These are phyloP conservation scores for Hypoxylon sp. DNA, from an alignment of 2,329 filamentous ascomycete species.

Conservation along the genomic window DNA sequence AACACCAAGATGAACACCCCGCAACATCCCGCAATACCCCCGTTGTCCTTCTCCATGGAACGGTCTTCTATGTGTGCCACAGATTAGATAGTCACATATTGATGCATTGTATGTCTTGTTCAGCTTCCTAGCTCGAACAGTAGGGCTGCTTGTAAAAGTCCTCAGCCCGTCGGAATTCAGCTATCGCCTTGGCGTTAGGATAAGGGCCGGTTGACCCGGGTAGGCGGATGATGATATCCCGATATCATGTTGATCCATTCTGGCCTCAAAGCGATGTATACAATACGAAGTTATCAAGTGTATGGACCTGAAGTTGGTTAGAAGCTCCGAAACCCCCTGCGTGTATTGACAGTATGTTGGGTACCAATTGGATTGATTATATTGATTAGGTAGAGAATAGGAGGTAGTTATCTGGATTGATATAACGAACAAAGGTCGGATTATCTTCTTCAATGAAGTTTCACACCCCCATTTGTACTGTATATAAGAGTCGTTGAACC, in stretches of 20 bases:
- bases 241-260: conserved; percentile 3
- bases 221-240: conserved; percentile 28
- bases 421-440: background rate
- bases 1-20: conserved; percentile 32
- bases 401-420: background rate
- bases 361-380: background rate
- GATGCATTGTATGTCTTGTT: conserved; percentile 11
- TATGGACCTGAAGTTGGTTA: background rate
- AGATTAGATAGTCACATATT: conserved; percentile 19
- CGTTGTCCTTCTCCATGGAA: conserved; percentile 26
- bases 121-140: conserved; percentile 29
- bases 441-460: background rate
- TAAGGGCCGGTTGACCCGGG: conserved; percentile 32
- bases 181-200: conserved; percentile 28
- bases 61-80: conserved; percentile 13
- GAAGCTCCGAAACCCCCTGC: background rate
- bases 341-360: background rate
- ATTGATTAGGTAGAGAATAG: too few species aligned
- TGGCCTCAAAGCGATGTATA: background rate
- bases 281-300: background rate
- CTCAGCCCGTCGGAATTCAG: conserved; percentile 36
- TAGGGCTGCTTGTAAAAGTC: conserved; percentile 26
- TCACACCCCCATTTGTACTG: background rate
- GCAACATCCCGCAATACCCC: conserved; percentile 38
- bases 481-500: background rate